Evolutionary conservation across 2,329 filamentous ascomycete species (phyloP), one percentile per base, ranked within the genome.

Genomic region (Colletotrichum cordylinicola): DNA sequence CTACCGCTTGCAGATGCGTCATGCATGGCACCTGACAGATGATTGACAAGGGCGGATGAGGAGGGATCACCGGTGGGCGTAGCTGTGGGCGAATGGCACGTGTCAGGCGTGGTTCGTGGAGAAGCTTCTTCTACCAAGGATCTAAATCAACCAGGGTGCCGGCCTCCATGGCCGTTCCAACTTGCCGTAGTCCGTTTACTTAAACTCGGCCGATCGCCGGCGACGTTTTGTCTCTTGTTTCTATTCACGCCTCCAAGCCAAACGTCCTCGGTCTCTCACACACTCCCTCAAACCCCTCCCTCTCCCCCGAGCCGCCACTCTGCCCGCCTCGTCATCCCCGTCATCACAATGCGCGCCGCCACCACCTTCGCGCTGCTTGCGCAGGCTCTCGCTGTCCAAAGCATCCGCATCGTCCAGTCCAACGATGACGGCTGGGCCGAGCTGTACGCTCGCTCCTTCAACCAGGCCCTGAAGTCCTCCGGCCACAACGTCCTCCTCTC

Each of bases 341-440:
- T 5, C 35, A n/a, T 67, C 43, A 72, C 29, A 16, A 76, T 76
- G 74, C 74, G 71, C 65, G 58, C 60, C 37, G 15, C 43, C 15
- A 31, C 71, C 37, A 43, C 71, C 39, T 52, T 77, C 61, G 77
- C 67, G 60, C 48, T 77, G 65, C 68, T 78, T 29, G 64, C 71
- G 21, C 71, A 75, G 71, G 65, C 43, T 35, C 56, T 78, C 31
- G 76, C 72, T 61, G 76, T 65, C 43, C 77, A 82, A 21, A 80
- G 79, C 70, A 81, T 89, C 61, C 91, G 91, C 78, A 90, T 93
- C 79, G 81, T 95, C 70, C 91, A 93, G 72, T 89, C 90, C 78
- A 95, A 95, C 82, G 93, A 95, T 78, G 93, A 95, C 81, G 93
- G 93, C 39, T 95, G 93, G 93, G 92, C 93, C 7, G 93, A 94